Evolutionary conservation across 192 early-diverging fungal species (phyloP), one percentile per base, ranked within the genome.

Genomic region (Paraglomus occultum): DNA sequence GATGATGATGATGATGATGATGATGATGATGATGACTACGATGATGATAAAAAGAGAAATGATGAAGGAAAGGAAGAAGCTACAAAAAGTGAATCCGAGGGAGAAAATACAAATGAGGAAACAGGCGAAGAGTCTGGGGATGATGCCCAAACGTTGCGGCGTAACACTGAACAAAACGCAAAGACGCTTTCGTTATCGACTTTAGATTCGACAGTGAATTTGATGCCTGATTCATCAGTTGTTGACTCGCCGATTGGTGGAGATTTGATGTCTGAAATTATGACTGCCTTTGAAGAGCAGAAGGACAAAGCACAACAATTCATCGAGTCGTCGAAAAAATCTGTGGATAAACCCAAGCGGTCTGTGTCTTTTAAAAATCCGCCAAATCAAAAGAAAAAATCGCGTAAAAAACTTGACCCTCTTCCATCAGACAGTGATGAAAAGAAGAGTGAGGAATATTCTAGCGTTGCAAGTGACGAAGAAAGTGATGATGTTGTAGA

Each of bases 201-300:
- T 31, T 31, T 31, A 31, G 31, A 31, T 31, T 2, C 31, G 31
- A 31, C 31, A 31, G 31, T 31, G 3, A 31, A 31, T 31, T 31
- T 31, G 3, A 31, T 31, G 31, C 31, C 31, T 31, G 31, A 31
- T 31, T 3, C 31, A 31, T 3, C 31, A 3, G 31, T 31, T 11
- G 12, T 64, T 31, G 40, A 17, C n/a, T 46, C 20, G 22, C 38
- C 49, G 7, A 31, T 20, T 23, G 47, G 38, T 18, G 10, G 43
- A 44, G 66, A 68, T 15, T 20, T 68, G 12, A 68, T 68, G 66
- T 53, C 44, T 9, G 66, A 68, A 44, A 57, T 68, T 55, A 45
- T 68, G 43, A 68, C 40, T 55, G 66, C 52, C 14, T 40, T 68
- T 17, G 40, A 48, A 6, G 66, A 57, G 6, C 66, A 45, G 23